Conservation (phyloP, 805 yeast genomes). For the Nakazawaea ishiwadae region DNA sequence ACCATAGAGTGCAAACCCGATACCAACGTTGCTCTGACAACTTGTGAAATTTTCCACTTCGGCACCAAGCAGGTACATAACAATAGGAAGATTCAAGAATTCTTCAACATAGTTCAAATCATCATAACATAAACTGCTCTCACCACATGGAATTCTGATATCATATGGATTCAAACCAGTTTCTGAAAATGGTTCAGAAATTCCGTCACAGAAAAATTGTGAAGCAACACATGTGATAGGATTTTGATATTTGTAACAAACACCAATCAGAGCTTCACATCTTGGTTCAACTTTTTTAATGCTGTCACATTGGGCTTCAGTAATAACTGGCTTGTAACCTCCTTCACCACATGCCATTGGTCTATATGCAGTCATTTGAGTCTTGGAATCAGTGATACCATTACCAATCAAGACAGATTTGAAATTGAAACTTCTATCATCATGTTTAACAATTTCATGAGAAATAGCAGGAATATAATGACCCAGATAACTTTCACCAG, state of each 20-base stretch:
- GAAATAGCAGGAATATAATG: constrained; percentile 92
- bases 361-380: constrained; percentile 71
- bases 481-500: constrained; percentile 94
- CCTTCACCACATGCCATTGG: constrained; percentile 97
- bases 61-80: constrained; percentile 80
- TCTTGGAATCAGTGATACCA: constrained; percentile 81
- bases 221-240: constrained; percentile 91
- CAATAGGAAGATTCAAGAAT: constrained; percentile 72
- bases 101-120: constrained; percentile 54
- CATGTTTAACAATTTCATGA: constrained; percentile 66
- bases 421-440: constrained; percentile 51
- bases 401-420: constrained; percentile 83
- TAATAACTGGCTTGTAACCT: constrained; percentile 60
- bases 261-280: constrained; percentile 67
- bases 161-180: constrained; percentile 95
- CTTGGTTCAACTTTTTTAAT: constrained; percentile 67
- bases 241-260: constrained; percentile 72
- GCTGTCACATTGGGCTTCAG: constrained; percentile 50
- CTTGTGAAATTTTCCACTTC: constrained; percentile 69
- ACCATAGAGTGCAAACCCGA: constrained; percentile 78
- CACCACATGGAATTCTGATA: constrained; percentile 72
- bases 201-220: constrained; percentile 78
- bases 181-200: constrained; percentile 72
- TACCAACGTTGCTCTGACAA: constrained; percentile 70
- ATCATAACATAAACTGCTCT: constrained; percentile 64